Base-by-base conservation (phyloP, 306 rosid species). In the Cucurbita moschata region DNA sequence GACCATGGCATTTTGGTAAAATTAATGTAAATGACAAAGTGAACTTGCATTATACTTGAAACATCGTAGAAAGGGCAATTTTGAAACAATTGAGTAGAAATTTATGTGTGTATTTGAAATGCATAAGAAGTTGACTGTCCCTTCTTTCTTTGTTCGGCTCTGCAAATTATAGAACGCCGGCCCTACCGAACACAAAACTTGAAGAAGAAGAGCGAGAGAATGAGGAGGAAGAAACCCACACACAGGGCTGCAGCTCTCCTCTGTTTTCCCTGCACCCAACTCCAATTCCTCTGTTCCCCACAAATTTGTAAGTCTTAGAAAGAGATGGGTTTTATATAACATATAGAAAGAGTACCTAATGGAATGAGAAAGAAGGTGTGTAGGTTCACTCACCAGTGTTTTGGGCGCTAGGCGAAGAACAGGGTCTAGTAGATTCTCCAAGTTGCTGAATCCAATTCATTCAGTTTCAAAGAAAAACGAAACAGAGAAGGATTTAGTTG, bases 361-460 rank as follows among this genome's bases (percentile, higher is more conserved):
- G 5, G 7, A 39, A 40, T 5, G 52, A 7, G 53, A 1, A 0
- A 5, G 55, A 42, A 21, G 42, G 18, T 6, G 2, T 10, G 5
- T 13, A 12, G 5, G 35, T 7, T 50, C 62, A 47, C 81, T 1
- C 80, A 90, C 92, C 89, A 84, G 51, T 53, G 57, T 19, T 78
- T 74, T 65, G 71, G 96, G 93, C 80, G 74, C 76, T 40, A 87
- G 39, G 47, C 77, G 72, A 38, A 86, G 85, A 11, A 87, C 74
- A 53, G 96, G 92, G 49, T 78, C 87, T 78, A 87, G 75, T 56
- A 92, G 78, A 83, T 79, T 86, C 77, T 86, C 91, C 21, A 79
- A 76, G 63, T 87, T 84, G 78, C 92, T 92, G 87, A 63, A 57
- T 77, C 16, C 61, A 14, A 14, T 60, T 64, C 4, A 15, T 58